Evolutionary conservation across 108 stramenopile species (phyloP), one percentile per base, ranked within the genome.

Genomic region (Discostella stelligeroides): DNA sequence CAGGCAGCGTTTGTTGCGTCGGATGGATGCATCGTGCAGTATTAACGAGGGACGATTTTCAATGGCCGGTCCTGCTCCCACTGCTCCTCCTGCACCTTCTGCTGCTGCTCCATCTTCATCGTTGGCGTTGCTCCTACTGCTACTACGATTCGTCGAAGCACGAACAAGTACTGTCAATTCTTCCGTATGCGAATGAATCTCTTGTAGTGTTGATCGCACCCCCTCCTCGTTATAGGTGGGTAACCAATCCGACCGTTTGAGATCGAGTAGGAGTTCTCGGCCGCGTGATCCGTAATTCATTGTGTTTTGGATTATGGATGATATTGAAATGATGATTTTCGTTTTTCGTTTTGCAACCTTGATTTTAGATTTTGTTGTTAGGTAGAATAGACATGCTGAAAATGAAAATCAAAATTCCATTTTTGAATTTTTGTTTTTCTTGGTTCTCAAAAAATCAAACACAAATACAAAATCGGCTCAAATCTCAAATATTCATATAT

Each of bases 1-100:
- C 39, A 97, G 77, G 70, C 96, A 97, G 37, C 95, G 96, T 70
- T 97, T 97, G 70, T 97, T 92, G 4, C 96, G 86, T 47, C 84
- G 86, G 60, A 97, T 93, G 48, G 89, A 78, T 4, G 82, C 91
- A 61, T 95, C 86, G 69, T 97, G 95, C 45, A 96, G 73, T 43
- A 96, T 66, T 49, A 98, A 73, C 58, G 86, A 79, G 6, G 91
- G 91, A 29, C 90, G 88, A 10, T 69, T 62, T 30, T 74, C 64
- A 59, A 88, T 84, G 53, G 72, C 61, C 2, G 78, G 68, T 47
- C 83, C 38, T 28, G 53, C 18, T 30, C 24, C 43, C 34, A 43
- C 63, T n/a, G 41, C 34, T 20, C 49, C 54, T 13, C 37, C 57
- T 11, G 28, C 51, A 0, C 24, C 39, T 37, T 53, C 43, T 37